Evolutionary conservation across 495 filamentous ascomycete genomes (phyloP), one percentile per base, ranked within the genome.

Genomic region (Neurospora pannonica): DNA sequence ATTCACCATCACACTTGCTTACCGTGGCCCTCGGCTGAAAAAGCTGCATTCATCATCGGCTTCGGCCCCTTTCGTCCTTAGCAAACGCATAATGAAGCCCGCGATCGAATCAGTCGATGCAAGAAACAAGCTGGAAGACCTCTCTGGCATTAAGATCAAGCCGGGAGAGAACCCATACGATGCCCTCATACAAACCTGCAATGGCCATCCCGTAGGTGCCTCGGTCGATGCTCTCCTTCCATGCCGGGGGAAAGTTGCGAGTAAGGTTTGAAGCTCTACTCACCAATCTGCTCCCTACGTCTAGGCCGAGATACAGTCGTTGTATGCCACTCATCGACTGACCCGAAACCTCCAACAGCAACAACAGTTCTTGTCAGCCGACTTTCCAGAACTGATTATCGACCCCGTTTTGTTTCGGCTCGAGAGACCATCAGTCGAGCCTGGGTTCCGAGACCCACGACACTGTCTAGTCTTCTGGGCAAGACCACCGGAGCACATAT

Each of bases 391-490:
- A 70, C 87, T 95, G 81, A 89, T 86, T 28, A 85, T 94, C 60
- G 96, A 99, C 77, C 89, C 90, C 1, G 90, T 93, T 54, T 85
- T 99, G 5, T 81, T 88, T 15, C 90, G 91, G 71, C 81, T 98
- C 38, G 84, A 86, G 73, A 85, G 89, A 74, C 88, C 85, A 1
- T 79, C 81, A 0, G 83, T 90, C 46, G 87, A 94, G 75, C 88
- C 92, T 39, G 86, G 85, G 3, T 93, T 91, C 79, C 78, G 80
- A 76, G 95, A 98, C 77, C 87, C 89, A 19, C 87, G 95, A 46
- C 84, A 97, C 77, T 97, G 94, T 78, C 84, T 98, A 15, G 92
- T 92, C 0, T 91, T 97, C 79, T 97, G 93, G 93, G 93, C 92
- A 34, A 88, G 95, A 8, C 95, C 95, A 17, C 92, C 95, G 15